Evolutionary conservation across 2,329 filamentous ascomycete species (phyloP).

Genomic region (Ophioceras dolichostomum): DNA sequence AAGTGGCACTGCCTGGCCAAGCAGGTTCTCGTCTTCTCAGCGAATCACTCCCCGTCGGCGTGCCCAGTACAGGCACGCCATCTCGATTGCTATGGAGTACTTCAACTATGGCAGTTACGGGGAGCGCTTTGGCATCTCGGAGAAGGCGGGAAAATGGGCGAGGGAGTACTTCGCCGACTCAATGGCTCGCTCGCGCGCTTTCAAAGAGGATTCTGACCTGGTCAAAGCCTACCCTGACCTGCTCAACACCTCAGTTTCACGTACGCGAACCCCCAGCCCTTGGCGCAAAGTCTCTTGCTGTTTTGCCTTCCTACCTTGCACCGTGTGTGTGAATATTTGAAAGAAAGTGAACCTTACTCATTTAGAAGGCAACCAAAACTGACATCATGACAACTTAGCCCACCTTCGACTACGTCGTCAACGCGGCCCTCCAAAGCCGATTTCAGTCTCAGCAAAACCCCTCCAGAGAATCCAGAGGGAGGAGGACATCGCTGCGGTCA

Average conservation of each 20-base stretch:
- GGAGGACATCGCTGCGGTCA: not conserved
- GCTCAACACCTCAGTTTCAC: constrained; percentile 8
- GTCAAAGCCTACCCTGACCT: constrained; percentile 8
- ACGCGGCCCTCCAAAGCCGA: not conserved
- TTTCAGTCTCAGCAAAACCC: too few species aligned
- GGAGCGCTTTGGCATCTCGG: not conserved
- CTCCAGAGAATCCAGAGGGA: too few species aligned
- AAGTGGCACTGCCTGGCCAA: too few species aligned
- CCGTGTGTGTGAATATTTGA: too few species aligned
- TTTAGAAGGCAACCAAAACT: too few species aligned
- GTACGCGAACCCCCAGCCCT: too few species aligned
- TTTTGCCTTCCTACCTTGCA: too few species aligned
- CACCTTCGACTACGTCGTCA: not conserved
- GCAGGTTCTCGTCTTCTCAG: too few species aligned
- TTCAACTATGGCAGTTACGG: constrained; percentile 9
- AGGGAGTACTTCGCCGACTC: constrained; percentile 1
- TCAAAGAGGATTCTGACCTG: constrained; percentile 7
- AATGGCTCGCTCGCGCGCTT: constrained; percentile 6
- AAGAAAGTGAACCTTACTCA: too few species aligned
- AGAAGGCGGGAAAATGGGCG: not conserved
- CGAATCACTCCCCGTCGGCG: not conserved
- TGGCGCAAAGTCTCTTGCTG: constrained; percentile 1
- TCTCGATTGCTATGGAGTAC: constrained; percentile 14
- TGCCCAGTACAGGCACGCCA: constrained; percentile 4
- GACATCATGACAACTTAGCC: not conserved